Conservation (phyloP, 345 rosid genomes). For the Syzygium jambos region DNA sequence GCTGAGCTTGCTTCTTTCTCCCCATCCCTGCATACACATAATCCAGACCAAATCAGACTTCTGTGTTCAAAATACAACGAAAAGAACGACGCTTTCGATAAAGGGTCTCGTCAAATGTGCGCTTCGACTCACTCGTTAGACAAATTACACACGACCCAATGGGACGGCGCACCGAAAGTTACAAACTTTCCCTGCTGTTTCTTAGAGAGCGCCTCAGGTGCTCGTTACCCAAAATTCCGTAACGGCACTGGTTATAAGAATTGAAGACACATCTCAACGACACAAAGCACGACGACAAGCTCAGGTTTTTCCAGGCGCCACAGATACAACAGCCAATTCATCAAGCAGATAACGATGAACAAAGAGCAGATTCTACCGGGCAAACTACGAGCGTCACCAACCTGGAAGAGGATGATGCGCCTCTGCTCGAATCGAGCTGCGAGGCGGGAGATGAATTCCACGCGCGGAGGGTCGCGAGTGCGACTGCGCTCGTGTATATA, state of each 20-base stretch:
- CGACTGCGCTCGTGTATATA: not conserved
- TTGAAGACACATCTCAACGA: not conserved
- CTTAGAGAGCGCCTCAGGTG: not conserved
- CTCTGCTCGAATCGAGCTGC: not conserved
- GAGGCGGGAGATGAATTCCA: not conserved
- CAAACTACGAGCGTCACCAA: not conserved
- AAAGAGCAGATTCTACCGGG: not conserved
- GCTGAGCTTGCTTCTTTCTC: constrained; percentile 73
- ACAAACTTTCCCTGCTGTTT: not conserved
- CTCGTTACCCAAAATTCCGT: not conserved
- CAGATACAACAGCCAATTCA: not conserved
- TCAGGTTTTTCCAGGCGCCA: not conserved
- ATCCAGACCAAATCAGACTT: not conserved
- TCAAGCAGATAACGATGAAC: not conserved
- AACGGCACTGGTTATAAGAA: not conserved
- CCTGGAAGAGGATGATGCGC: not conserved
- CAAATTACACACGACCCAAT: not conserved
- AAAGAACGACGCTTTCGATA: not conserved
- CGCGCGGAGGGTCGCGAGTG: not conserved
- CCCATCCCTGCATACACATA: constrained; percentile 35
- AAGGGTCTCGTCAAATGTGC: not conserved
- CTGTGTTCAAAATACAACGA: not conserved
- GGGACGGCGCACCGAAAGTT: not conserved
- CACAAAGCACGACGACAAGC: not conserved
- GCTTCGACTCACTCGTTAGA: not conserved